Evolutionary conservation across 164 flowering plant genomes (phyloP), one percentile per base, ranked within the genome.

Genomic region (Vitis vinifera): DNA sequence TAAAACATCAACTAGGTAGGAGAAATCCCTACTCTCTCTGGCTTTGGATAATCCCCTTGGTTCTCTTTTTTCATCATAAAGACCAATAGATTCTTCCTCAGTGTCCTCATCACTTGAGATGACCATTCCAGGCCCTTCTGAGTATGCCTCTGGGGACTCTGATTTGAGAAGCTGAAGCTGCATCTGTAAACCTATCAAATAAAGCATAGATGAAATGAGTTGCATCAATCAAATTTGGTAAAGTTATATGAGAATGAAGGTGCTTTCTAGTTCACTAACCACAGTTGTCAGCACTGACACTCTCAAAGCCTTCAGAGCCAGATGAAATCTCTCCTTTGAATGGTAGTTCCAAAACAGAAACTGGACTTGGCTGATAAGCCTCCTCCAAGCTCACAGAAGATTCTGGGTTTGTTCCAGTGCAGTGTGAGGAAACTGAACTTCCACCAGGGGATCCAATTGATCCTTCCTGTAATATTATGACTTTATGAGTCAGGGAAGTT

Each of bases 1-100:
- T 9, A 92, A 65, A 67, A 89, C 78, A 66, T 91, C 93, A 37
- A 79, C 73, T 15, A 92, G 51, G 75, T 89, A 94, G 48, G 86
- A 84, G 77, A 74, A 83, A 72, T 83, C 83, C 60, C 82, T 75
- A 61, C 80, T 77, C 51, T 79, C 89, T 73, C 75, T 70, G 30
- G 73, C 55, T 61, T 69, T 62, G 17, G 55, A 59, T 10, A 53
- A 48, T 65, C 59, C 65, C 52, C 63, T 65, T 0, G 62, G 9
- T 27, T 74, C 62, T 69, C 68, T 71, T 44, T 67, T 75, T 55
- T 76, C 75, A 16, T 68, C 65, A 27, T 27, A 48, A 53, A 61
- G 31, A 58, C 63, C 63, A 27, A 16, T n/a, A 14, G 78, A 83
- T 56, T 68, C 76, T 60, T 75, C 75, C 9, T 59, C 81, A 30